Evolutionary conservation across 331 rosid genomes (phyloP), one percentile per base, ranked within the genome.

Genomic region (Rosa hybrid): DNA sequence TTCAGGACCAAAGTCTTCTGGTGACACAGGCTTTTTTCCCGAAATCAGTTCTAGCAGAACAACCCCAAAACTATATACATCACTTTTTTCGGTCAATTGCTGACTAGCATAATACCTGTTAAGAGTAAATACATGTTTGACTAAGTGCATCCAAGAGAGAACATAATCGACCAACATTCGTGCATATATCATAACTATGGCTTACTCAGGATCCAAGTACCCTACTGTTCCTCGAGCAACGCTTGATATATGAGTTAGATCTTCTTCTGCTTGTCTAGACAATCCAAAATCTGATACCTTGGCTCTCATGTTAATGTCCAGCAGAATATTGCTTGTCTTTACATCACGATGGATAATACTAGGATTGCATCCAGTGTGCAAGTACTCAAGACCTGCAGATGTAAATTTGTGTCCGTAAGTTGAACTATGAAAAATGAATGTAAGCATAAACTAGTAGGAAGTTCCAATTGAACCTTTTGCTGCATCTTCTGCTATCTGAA

Each of bases 121-220:
- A 17, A 38, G 34, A 51, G 76, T 27, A 69, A 48, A 75, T 44
- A 80, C 72, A 56, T 74, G 54, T 42, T 80, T 48, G 81, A 79
- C 39, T 68, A 65, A 71, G 71, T 14, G 72, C 23, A 48, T 82
- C 83, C 45, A 45, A 34, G 76, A 85, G 48, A 71, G 80, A 74
- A 25, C 74, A 75, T 12, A 45, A 63, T 59, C 76, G 39, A 78
- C 74, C 71, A 46, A 38, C 5, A 17, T 2, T 34, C 20, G 48
- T 48, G 82, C 71, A 78, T 68, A 76, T 12, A 51, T 20, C 59
- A 49, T 30, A 12, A 6, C 18, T 78, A 68, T 76, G 38, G 80
- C 97, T 90, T 90, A 95, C 99, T 95, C 99, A 41, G 99, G 98
- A 83, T 95, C 99, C 75, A 95, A 82, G 86, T 93, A 95, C 77